Percentiles rank a stretch among this genome's conserved stretches.
Evolutionary conservation across 2,329 filamentous ascomycete species (phyloP).

Genomic region (Aspergillus pseudotamarii): DNA sequence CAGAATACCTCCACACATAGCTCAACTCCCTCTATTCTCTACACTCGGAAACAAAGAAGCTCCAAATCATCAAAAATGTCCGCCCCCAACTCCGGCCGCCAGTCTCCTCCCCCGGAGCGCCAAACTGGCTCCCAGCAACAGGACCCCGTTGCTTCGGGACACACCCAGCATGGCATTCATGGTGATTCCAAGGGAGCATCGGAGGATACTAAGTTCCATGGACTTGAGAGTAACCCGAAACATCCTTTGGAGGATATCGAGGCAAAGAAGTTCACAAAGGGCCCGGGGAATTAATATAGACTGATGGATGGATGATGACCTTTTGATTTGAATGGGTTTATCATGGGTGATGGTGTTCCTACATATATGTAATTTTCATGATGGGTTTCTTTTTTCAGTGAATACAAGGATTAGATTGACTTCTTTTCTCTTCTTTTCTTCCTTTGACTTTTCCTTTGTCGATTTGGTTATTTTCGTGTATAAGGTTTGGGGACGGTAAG

Average conservation of each 20-base stretch:
- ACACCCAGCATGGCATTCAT: constrained; percentile 46
- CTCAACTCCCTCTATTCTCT: not conserved
- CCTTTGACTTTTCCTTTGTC: not conserved
- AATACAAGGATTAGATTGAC: not conserved
- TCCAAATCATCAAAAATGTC: constrained; percentile 53
- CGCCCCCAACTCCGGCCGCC: constrained; percentile 64
- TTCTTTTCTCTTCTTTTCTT: not conserved
- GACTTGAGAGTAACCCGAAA: constrained; percentile 45
- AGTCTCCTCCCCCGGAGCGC: constrained; percentile 75
- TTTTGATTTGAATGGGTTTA: not conserved
- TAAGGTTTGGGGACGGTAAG: too few relatives aligned
- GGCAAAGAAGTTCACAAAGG: constrained; percentile 36
- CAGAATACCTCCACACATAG: not conserved
- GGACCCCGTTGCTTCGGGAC: constrained; percentile 59
- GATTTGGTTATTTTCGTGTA: not conserved
- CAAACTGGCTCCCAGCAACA: constrained; percentile 68
- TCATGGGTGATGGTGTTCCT: not conserved
- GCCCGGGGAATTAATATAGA: constrained; percentile 10
- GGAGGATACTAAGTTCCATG: constrained; percentile 21
- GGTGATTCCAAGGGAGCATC: constrained; percentile 34
- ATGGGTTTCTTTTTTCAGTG: not conserved
- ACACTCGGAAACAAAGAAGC: not conserved
- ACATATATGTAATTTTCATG: not conserved
- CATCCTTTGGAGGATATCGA: constrained; percentile 43
- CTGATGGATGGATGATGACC: not conserved